These are phyloP conservation scores for Dendrothele bispora DNA, from an alignment of 768 basidiomycete genomes.

Conservation along the genomic window DNA sequence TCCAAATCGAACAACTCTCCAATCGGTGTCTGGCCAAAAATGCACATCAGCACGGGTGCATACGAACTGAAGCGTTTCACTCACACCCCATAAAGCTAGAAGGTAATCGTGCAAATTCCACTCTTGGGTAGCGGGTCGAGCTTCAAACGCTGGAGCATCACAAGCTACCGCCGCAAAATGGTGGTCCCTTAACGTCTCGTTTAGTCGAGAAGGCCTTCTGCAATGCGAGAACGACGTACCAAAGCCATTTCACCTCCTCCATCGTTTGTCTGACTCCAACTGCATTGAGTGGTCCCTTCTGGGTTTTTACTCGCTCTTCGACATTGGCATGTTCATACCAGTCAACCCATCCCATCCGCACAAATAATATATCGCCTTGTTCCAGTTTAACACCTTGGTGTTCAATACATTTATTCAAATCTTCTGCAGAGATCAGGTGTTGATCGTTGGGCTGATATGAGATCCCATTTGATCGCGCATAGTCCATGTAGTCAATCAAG, in stretches of 20 bases:
- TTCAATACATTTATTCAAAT: background rate
- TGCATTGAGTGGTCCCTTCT: background rate
- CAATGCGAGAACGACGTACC: background rate
- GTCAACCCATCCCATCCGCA: background rate
- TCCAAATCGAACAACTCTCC: slow-evolving; percentile 1
- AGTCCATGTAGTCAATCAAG: background rate
- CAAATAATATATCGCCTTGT: background rate
- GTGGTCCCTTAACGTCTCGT: background rate
- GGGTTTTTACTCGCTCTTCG: background rate
- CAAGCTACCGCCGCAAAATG: background rate
- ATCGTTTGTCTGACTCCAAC: background rate
- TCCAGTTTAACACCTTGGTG: background rate
- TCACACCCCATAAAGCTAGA: background rate
- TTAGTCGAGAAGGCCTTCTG: background rate
- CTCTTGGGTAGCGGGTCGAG: background rate
- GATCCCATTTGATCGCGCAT: background rate
- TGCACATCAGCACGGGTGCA: background rate
- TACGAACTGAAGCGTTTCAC: background rate
- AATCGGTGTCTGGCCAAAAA: background rate
- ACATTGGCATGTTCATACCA: background rate
- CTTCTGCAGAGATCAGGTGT: background rate
- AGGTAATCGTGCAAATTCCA: slow-evolving; percentile 1
- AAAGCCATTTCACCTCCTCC: background rate
- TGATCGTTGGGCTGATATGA: background rate
- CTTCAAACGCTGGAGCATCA: background rate